A percentile compares a stretch with the other conserved stretches of the same genome.
These are phyloP conservation scores for Rosa hybrid DNA, from an alignment of 331 rosid genomes.

Conservation along the genomic window DNA sequence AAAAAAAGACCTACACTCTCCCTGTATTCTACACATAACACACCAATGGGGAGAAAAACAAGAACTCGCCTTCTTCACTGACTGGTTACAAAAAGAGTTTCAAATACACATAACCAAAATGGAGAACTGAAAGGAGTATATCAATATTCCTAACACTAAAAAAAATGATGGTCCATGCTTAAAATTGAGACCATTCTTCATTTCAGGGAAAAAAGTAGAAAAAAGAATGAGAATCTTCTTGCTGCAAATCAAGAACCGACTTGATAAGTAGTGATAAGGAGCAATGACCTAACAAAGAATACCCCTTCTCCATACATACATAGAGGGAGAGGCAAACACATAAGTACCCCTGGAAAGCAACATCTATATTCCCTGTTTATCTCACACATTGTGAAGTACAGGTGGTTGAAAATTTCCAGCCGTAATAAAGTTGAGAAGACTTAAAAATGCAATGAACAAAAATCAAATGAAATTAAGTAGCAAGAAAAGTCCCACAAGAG, in stretches of 20 bases:
- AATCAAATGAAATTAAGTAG: background rate
- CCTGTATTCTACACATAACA: background rate
- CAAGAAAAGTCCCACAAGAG: conserved; percentile 5
- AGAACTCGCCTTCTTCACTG: background rate
- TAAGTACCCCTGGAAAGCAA: background rate
- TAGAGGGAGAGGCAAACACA: background rate
- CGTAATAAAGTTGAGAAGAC: background rate
- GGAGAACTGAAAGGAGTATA: background rate
- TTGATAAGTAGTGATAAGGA: background rate
- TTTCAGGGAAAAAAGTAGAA: background rate
- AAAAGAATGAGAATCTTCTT: background rate
- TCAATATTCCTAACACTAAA: background rate
- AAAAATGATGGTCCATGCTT: background rate
- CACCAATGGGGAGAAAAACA: background rate
- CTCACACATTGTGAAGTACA: background rate
- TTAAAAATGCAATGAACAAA: background rate
- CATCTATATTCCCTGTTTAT: background rate
- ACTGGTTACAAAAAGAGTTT: background rate
- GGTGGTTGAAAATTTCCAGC: background rate
- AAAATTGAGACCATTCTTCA: background rate
- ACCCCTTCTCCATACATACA: background rate
- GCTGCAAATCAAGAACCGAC: background rate
- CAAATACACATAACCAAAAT: background rate
- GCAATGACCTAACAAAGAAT: background rate
- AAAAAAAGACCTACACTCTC: background rate